Percentiles rank a stretch among this genome's conserved stretches.
Conservation (phyloP, 495 filamentous ascomycete species). For the Penicillium subrubescens region DNA sequence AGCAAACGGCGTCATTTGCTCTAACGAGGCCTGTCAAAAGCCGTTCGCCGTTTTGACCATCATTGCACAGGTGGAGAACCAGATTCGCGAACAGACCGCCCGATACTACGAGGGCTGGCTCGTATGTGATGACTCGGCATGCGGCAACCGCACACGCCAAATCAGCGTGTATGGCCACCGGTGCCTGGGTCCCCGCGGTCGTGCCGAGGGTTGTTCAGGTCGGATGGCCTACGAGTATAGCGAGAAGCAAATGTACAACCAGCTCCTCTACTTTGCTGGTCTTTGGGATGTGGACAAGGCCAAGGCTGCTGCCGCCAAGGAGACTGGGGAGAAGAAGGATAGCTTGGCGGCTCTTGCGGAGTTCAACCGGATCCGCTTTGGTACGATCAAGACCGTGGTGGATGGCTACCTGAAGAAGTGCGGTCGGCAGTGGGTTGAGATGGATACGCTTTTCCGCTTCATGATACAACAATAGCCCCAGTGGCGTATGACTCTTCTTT, state of each 20-base stretch:
- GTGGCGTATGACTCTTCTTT: conserved; percentile 19
- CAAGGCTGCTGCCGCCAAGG: conserved; percentile 51
- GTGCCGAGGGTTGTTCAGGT: conserved; percentile 80
- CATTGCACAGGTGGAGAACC: conserved; percentile 81
- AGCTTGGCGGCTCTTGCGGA: conserved; percentile 70
- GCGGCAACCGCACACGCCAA: conserved; percentile 84
- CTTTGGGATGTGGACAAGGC: conserved; percentile 91
- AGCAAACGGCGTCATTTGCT: conserved; percentile 73
- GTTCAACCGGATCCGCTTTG: conserved; percentile 78
- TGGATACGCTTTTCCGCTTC: conserved; percentile 87
- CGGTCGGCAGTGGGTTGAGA: conserved; percentile 93
- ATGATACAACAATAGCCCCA: conserved; percentile 46
- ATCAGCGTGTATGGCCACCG: conserved; percentile 89
- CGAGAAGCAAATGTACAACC: conserved; percentile 93
- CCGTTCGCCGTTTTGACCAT: conserved; percentile 70
- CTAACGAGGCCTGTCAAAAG: conserved; percentile 59
- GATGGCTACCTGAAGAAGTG: conserved; percentile 89
- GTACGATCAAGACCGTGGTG: conserved; percentile 72
- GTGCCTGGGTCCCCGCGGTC: conserved; percentile 83
- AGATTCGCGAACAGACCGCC: conserved; percentile 73
- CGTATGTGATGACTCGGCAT: conserved; percentile 83
- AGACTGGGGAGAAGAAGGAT: conserved; percentile 54
- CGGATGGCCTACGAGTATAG: conserved; percentile 84
- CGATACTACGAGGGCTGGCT: conserved; percentile 93
- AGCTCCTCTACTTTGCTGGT: conserved; percentile 82